Percentiles rank a stretch among this genome's conserved stretches.
Conservation (phyloP, 129 eudicot species). For the Centrapalus pauciflorus region DNA sequence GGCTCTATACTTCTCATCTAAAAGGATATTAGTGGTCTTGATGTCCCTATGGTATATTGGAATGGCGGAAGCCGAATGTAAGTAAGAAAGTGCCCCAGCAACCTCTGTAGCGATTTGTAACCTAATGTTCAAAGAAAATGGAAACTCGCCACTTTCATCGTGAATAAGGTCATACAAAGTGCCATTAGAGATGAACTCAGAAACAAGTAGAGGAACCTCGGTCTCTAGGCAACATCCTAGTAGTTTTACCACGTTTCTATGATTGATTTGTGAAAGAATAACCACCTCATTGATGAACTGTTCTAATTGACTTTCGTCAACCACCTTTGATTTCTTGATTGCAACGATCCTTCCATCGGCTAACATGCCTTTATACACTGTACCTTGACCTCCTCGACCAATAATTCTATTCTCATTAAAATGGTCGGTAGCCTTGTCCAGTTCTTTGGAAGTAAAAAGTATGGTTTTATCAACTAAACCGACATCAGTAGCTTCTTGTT, state of each 20-base stretch:
- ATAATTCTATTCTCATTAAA: slow-evolving; percentile 1
- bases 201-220: slow-evolving; percentile 14
- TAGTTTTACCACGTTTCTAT: slow-evolving; percentile 13
- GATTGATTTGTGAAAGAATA: too few relatives aligned
- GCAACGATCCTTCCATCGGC: slow-evolving; percentile 10
- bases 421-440: slow-evolving; percentile 15
- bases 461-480: slow-evolving; percentile 5
- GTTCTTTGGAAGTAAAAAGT: slow-evolving; percentile 12
- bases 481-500: not conserved
- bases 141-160: not conserved
- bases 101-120: slow-evolving; percentile 9
- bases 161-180: slow-evolving; percentile 11
- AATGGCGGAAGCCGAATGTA: slow-evolving; percentile 5
- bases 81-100: slow-evolving; percentile 8
- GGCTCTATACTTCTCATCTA: slow-evolving; percentile 20
- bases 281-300: too few relatives aligned
- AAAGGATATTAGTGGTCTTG: slow-evolving; percentile 16
- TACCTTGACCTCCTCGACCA: slow-evolving; percentile 22
- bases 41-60: slow-evolving; percentile 23
- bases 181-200: slow-evolving; percentile 21
- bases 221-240: slow-evolving; percentile 18
- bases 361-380: too few relatives aligned
- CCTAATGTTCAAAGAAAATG: not conserved
- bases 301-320: not conserved
- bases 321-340: slow-evolving; percentile 3